Percentiles rank a stretch among this genome's conserved stretches.
Evolutionary conservation across 768 basidiomycete species (phyloP).

Genomic region (Leccinellum luteum): DNA sequence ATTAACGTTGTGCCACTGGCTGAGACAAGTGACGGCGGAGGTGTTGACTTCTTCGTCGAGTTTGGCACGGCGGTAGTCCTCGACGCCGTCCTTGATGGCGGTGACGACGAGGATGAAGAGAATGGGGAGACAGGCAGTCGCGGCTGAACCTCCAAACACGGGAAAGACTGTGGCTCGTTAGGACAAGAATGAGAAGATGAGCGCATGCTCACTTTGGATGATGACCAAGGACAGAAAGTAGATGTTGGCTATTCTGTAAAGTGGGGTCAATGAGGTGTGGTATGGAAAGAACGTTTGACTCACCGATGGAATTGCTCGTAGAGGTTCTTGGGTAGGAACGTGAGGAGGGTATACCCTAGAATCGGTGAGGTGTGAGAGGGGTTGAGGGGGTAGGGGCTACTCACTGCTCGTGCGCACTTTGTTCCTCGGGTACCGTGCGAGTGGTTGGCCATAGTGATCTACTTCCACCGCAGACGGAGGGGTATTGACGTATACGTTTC

Average conservation of each 20-base stretch:
- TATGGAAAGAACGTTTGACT: slow-evolving; percentile 14
- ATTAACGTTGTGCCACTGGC: slow-evolving; percentile 89
- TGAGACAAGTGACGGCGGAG: slow-evolving; percentile 86
- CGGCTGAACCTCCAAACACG: slow-evolving; percentile 83
- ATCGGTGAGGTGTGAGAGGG: background rate
- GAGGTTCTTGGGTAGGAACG: slow-evolving; percentile 92
- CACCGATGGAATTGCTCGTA: slow-evolving; percentile 92
- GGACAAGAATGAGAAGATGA: background rate
- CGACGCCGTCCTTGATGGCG: slow-evolving; percentile 92
- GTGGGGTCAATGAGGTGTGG: background rate
- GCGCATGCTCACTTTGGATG: slow-evolving; percentile 57
- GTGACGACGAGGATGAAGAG: slow-evolving; percentile 86
- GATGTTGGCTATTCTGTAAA: slow-evolving; percentile 76
- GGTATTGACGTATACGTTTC: slow-evolving; percentile 83
- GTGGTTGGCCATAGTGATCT: slow-evolving; percentile 71
- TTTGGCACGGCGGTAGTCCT: slow-evolving; percentile 87
- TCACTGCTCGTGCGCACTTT: slow-evolving; percentile 93
- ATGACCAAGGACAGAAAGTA: slow-evolving; percentile 87
- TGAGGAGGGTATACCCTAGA: slow-evolving; percentile 84
- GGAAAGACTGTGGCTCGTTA: slow-evolving; percentile 63
- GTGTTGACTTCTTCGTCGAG: slow-evolving; percentile 96
- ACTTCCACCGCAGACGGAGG: slow-evolving; percentile 63
- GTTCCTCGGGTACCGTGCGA: slow-evolving; percentile 79
- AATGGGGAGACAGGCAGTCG: slow-evolving; percentile 81
- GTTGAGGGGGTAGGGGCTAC: slow-evolving; percentile 28